These are phyloP conservation scores for Haberlea rhodopensis DNA, from an alignment of 257 asterid species.

Conservation along the genomic window DNA sequence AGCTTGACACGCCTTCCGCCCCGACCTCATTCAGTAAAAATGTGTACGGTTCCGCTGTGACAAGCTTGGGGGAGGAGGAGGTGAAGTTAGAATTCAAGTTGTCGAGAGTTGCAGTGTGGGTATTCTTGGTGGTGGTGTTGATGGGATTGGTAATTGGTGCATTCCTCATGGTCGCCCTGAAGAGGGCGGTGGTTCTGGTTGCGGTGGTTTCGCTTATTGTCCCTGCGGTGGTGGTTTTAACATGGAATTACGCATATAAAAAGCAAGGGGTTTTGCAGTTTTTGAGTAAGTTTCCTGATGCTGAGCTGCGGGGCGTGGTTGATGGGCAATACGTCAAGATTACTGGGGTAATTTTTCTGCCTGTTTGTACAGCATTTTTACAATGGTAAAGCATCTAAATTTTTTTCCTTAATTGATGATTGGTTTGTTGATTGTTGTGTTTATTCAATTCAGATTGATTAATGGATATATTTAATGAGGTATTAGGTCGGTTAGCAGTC, in stretches of 20 bases:
- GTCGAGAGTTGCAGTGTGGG: conserved; percentile 87
- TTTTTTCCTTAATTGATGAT: background rate
- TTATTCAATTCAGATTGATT: background rate
- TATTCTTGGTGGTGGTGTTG: conserved; percentile 60
- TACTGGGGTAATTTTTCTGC: conserved; percentile 75
- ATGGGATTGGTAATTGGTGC: conserved; percentile 87
- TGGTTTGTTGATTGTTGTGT: background rate
- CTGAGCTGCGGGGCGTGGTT: conserved; percentile 84
- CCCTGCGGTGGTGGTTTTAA: conserved; percentile 35
- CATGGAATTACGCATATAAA: conserved; percentile 65
- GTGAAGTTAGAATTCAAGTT: conserved; percentile 69
- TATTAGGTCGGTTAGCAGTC: background rate
- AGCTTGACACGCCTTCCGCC: conserved; percentile 46
- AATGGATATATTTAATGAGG: background rate
- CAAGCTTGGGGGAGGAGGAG: conserved; percentile 47
- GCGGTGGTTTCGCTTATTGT: conserved; percentile 53
- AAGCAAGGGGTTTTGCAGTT: conserved; percentile 55
- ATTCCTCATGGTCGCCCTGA: conserved; percentile 75
- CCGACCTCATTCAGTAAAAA: conserved; percentile 48
- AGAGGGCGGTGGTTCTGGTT: conserved; percentile 60
- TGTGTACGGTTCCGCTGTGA: conserved; percentile 73
- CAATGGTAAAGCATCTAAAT: background rate
- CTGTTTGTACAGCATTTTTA: background rate
- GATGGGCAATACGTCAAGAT: conserved; percentile 97
- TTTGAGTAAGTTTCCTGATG: conserved; percentile 58